Conservation (phyloP, 1,284 basidiomycete species). For the Cutaneotrichosporon spelunceum region DNA sequence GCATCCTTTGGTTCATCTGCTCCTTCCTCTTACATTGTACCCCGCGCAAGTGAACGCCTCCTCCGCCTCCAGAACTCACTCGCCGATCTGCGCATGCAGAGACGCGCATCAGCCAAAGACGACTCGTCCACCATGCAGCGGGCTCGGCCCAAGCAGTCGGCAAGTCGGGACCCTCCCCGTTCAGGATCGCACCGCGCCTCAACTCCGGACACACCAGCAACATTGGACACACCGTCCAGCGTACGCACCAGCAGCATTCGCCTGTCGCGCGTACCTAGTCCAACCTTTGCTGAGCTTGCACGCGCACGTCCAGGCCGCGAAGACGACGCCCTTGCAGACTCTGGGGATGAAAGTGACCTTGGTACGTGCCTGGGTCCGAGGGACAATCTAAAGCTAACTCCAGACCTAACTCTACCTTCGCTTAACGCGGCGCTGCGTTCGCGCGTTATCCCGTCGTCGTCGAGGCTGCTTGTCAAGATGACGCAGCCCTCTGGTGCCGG, state of each 20-base stretch:
- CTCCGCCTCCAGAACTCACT: constrained; percentile 22
- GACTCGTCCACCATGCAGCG: neutral
- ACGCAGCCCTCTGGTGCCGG: neutral
- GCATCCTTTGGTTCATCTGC: neutral
- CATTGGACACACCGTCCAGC: constrained; percentile 4
- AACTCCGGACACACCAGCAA: neutral
- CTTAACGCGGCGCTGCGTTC: constrained; percentile 32
- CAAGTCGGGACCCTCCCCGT: neutral
- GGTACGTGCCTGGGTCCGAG: constrained; percentile 25
- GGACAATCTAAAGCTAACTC: constrained; percentile 2
- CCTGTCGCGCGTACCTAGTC: constrained; percentile 12
- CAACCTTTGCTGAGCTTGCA: constrained; percentile 21
- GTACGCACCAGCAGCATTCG: neutral
- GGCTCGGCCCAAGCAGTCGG: neutral
- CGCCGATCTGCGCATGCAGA: constrained; percentile 20
- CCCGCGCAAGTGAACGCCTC: constrained; percentile 22
- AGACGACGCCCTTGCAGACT: constrained; percentile 10
- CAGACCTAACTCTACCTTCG: constrained; percentile 32
- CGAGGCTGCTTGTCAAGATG: constrained; percentile 18
- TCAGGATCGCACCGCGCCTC: neutral
- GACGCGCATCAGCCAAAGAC: neutral
- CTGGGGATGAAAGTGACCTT: constrained; percentile 39
- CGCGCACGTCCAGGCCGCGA: constrained; percentile 10
- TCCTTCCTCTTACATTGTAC: constrained; percentile 5
- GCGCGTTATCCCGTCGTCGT: constrained; percentile 32